Conservation (phyloP, 441 rosid genomes). For the Hura crepitans region DNA sequence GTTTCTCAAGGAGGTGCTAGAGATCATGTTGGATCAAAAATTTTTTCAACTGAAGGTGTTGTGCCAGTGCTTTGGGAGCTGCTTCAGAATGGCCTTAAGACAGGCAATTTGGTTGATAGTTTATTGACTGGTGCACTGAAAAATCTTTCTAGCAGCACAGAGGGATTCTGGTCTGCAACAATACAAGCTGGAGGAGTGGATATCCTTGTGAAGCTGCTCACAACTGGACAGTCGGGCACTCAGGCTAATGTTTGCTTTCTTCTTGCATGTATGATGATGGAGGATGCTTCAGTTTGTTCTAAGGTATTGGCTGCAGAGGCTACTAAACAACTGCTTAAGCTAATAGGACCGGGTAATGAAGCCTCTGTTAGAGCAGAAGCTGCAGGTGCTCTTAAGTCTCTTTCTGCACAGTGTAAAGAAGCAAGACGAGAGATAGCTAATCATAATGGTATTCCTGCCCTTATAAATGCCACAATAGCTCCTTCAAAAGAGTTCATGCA, state of each 20-base stretch:
- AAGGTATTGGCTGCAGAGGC: constrained; percentile 84
- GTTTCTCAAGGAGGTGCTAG: constrained; percentile 96
- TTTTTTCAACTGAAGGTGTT: constrained; percentile 99
- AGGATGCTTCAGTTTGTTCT: constrained; percentile 85
- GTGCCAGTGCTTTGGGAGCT: constrained; percentile 96
- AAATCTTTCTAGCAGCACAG: constrained; percentile 86
- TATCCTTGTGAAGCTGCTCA: constrained; percentile 90
- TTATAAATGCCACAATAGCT: constrained; percentile 97
- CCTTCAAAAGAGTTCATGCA: constrained; percentile 99
- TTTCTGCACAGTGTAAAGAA: constrained; percentile 90
- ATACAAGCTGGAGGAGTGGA: constrained; percentile 96
- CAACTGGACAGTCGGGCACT: constrained; percentile 73
- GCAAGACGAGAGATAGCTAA: constrained; percentile 90
- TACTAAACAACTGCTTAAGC: constrained; percentile 83
- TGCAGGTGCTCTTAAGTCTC: constrained; percentile 95
- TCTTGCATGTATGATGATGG: constrained; percentile 96
- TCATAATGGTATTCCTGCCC: constrained; percentile 83
- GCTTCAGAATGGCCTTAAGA: constrained; percentile 66
- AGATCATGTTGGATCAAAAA: constrained; percentile 98
- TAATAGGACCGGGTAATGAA: constrained; percentile 94
- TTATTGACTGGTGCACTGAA: constrained; percentile 93
- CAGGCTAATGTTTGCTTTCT: constrained; percentile 92
- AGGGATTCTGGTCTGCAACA: constrained; percentile 93
- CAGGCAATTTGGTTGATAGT: constrained; percentile 76
- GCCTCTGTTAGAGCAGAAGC: constrained; percentile 98